These are phyloP conservation scores for Cruciata laevipes DNA, from an alignment of 257 asterid genomes.

Conservation along the genomic window DNA sequence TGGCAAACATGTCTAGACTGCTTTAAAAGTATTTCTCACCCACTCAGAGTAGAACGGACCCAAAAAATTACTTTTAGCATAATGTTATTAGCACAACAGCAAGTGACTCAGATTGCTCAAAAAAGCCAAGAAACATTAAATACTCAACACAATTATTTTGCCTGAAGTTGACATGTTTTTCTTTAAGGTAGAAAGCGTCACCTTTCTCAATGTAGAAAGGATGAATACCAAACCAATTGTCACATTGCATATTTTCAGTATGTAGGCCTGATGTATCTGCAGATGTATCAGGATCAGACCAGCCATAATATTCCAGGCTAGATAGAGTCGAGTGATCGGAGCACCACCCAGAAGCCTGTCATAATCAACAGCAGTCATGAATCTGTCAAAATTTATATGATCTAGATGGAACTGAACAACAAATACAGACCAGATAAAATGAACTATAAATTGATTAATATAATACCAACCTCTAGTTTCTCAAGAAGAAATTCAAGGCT, in stretches of 20 bases:
- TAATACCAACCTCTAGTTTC: slow-evolving; percentile 53
- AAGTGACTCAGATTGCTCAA: background rate
- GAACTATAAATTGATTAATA: background rate
- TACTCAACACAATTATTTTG: background rate
- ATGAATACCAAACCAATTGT: slow-evolving; percentile 65
- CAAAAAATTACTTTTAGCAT: background rate
- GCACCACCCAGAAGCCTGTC: slow-evolving; percentile 44
- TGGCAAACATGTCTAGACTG: background rate
- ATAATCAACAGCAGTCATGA: slow-evolving; percentile 10
- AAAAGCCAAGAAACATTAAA: background rate
- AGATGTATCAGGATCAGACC: slow-evolving; percentile 49
- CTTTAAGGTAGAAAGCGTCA: slow-evolving; percentile 13
- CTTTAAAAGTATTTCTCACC: background rate
- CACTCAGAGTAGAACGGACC: background rate
- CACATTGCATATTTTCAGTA: slow-evolving; percentile 50
- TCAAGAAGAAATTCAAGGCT: slow-evolving; percentile 64
- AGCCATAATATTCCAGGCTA: slow-evolving; percentile 54
- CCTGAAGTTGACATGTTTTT: background rate
- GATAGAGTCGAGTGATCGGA: slow-evolving; percentile 37
- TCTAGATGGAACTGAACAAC: background rate
- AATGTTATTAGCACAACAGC: background rate
- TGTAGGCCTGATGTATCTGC: slow-evolving; percentile 30
- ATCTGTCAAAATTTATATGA: background rate
- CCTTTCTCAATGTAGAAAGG: slow-evolving; percentile 93
- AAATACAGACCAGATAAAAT: background rate